Percentiles rank a stretch among this genome's conserved stretches.
Conservation (phyloP, 495 filamentous ascomycete genomes). For the Hyphodiscus hymeniophilus region DNA sequence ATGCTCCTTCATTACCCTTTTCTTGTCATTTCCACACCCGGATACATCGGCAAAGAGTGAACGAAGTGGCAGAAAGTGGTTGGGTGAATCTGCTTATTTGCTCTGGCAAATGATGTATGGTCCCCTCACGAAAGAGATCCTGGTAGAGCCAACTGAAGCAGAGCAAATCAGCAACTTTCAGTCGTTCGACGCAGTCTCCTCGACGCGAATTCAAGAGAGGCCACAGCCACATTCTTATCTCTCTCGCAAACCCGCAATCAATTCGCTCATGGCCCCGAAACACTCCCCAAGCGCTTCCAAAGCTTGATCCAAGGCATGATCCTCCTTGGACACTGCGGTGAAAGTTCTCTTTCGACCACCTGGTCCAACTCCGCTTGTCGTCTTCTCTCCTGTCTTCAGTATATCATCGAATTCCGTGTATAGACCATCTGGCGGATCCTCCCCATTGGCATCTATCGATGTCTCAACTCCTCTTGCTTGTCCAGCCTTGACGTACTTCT, state of each 20-base stretch:
- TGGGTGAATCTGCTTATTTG: too few species aligned
- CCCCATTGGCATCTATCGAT: not conserved
- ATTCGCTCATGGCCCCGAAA: not conserved
- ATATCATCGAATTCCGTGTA: not conserved
- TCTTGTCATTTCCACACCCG: too few species aligned
- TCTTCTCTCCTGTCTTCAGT: not conserved
- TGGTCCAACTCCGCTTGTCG: not conserved
- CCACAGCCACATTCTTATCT: not conserved
- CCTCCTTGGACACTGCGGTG: slow-evolving; percentile 1
- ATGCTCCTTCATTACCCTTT: too few species aligned
- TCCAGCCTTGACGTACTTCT: slow-evolving; percentile 5
- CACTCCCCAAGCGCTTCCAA: slow-evolving; percentile 2
- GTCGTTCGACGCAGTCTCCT: too few species aligned
- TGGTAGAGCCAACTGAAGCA: too few species aligned
- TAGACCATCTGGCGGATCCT: not conserved
- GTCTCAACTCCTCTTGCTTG: slow-evolving; percentile 1
- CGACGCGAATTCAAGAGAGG: too few species aligned
- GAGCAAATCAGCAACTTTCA: too few species aligned
- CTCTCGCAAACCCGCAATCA: not conserved
- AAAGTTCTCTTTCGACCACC: slow-evolving; percentile 6
- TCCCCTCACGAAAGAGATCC: too few species aligned
- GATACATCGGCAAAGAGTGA: too few species aligned
- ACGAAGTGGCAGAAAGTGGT: too few species aligned
- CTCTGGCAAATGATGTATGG: too few species aligned
- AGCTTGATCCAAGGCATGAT: not conserved